These are phyloP conservation scores for Sporodiniella umbellata DNA, from an alignment of 371 early-diverging fungal genomes.

Conservation along the genomic window DNA sequence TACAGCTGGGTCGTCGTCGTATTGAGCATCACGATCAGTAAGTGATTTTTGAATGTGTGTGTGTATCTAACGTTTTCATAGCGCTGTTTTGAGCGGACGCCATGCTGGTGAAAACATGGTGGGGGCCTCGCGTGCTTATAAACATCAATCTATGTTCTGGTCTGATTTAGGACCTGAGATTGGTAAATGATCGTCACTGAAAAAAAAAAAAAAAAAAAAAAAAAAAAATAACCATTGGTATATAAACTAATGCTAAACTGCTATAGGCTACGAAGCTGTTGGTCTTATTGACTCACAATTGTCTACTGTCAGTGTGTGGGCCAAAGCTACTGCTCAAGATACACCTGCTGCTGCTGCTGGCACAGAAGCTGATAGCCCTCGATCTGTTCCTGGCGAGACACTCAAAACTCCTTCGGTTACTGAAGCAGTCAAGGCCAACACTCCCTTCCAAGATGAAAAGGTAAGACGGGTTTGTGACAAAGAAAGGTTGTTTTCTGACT, in stretches of 20 bases:
- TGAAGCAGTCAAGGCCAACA: conserved; percentile 28
- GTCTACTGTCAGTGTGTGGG: conserved; percentile 72
- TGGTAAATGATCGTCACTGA: too few species aligned
- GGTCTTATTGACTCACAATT: conserved; percentile 67
- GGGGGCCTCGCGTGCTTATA: conserved; percentile 59
- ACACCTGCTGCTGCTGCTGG: conserved; percentile 44
- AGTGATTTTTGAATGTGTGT: not conserved
- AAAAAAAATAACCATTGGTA: too few species aligned
- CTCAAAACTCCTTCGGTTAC: conserved; percentile 22
- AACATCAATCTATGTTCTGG: conserved; percentile 81
- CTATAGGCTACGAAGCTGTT: conserved; percentile 72
- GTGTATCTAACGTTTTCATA: not conserved
- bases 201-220: too few species aligned
- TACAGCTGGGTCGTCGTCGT: conserved; percentile 72
- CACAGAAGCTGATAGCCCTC: conserved; percentile 32
- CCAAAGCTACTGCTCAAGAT: conserved; percentile 55
- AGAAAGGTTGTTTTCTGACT: too few species aligned
- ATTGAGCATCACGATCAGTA: conserved; percentile 74
- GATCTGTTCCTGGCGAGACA: conserved; percentile 29
- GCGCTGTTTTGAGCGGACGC: conserved; percentile 67
- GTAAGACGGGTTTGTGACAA: too few species aligned
- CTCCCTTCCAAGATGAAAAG: conserved; percentile 33
- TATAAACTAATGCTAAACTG: too few species aligned
- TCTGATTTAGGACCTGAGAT: conserved; percentile 73
- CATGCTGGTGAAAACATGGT: conserved; percentile 76